Conservation (phyloP, 169 alveolate species). For the Plasmodium vivax region DNA sequence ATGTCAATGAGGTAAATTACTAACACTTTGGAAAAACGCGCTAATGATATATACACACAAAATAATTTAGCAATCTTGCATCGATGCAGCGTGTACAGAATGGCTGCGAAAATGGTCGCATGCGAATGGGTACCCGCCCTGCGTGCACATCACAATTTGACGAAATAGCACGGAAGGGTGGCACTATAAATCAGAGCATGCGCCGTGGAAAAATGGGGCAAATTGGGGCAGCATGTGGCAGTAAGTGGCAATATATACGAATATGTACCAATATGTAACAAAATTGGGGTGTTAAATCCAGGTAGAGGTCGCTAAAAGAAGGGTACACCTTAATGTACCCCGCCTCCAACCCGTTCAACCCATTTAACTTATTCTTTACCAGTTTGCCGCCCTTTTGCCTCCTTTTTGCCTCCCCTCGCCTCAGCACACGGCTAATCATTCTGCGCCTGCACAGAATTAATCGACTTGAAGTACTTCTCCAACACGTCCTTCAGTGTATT, state of each 20-base stretch:
- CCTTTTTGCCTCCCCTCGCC: background rate
- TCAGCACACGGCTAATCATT: background rate
- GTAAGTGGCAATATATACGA: background rate
- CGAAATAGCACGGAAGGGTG: background rate
- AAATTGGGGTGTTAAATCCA: background rate
- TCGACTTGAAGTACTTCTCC: conserved; percentile 59
- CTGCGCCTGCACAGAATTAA: conserved; percentile 31
- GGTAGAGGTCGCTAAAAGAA: background rate
- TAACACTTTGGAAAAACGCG: background rate
- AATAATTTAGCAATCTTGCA: background rate
- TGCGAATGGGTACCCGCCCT: background rate
- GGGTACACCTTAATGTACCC: background rate
- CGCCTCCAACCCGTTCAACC: background rate
- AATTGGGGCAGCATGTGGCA: background rate
- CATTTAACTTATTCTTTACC: background rate
- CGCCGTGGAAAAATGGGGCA: background rate
- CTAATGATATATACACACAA: background rate
- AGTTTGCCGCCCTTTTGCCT: background rate
- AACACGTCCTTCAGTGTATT: conserved; percentile 29
- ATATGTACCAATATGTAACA: background rate
- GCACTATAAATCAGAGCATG: background rate
- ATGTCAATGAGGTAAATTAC: background rate
- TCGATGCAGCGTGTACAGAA: background rate
- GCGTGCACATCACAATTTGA: background rate
- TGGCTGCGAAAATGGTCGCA: background rate